phyloP scores from a whole-genome alignment of 805 yeast species.

The Starmerella bombicola region DNA sequence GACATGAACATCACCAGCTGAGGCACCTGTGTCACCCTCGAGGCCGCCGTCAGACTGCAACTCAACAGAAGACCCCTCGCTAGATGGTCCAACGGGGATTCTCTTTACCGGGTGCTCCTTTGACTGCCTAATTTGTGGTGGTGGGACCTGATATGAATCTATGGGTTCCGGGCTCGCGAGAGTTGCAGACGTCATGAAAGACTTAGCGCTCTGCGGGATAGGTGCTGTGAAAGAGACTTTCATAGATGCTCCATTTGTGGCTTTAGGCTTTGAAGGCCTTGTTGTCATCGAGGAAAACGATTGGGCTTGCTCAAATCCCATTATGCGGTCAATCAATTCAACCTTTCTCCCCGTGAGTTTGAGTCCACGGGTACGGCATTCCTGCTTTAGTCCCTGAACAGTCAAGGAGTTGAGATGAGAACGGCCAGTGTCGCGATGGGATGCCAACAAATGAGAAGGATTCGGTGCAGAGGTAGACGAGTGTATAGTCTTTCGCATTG shows the following conservation, averaged over 20 bases:
- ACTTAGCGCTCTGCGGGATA: conserved; percentile 1
- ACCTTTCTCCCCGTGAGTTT: conserved; percentile 50
- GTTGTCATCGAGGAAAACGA: conserved; percentile 12
- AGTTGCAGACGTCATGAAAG: conserved; percentile 14
- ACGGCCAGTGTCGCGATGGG: conserved; percentile 15
- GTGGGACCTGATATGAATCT: conserved; percentile 10
- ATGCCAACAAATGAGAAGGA: conserved; percentile 26
- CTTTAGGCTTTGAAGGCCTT: background rate
- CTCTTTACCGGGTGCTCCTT: conserved; percentile 23
- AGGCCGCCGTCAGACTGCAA: conserved; percentile 2
- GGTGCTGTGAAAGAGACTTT: background rate
- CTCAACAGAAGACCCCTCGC: conserved; percentile 12
- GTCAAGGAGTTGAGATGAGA: conserved; percentile 34
- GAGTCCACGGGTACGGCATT: conserved; percentile 48
- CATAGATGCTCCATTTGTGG: background rate
- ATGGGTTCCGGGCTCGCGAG: conserved; percentile 4
- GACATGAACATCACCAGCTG: conserved; percentile 24
- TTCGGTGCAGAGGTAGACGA: conserved; percentile 25
- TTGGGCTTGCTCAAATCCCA: conserved; percentile 21
- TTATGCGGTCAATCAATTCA: conserved; percentile 37
- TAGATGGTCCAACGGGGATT: conserved; percentile 27
- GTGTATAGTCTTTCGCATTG: conserved; percentile 21
- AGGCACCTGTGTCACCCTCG: conserved; percentile 15
- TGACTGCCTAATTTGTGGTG: conserved; percentile 25
- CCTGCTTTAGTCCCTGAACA: conserved; percentile 42